phyloP scores from a whole-genome alignment of 768 basidiomycete species.

The Suillus sp. region DNA sequence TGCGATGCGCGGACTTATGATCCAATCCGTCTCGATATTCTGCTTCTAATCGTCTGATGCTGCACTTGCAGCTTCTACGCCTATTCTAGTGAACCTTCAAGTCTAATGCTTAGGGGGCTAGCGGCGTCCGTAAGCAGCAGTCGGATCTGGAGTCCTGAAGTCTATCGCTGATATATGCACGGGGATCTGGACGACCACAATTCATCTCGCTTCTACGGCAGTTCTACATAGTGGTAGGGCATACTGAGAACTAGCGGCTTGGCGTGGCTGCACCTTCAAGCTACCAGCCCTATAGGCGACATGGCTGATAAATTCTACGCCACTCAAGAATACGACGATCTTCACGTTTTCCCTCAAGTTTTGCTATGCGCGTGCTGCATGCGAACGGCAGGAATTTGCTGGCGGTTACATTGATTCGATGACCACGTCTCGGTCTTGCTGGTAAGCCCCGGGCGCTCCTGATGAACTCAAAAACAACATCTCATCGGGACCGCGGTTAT shows the following conservation, averaged over 20 bases:
- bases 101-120: background rate
- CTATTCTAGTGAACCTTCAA: background rate
- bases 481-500: background rate
- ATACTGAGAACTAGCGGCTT: background rate
- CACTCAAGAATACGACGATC: background rate
- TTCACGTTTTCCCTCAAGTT: background rate
- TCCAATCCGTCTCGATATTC: background rate
- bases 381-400: background rate
- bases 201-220: background rate
- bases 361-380: background rate
- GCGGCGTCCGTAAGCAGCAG: background rate
- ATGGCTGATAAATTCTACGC: background rate
- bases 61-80: background rate
- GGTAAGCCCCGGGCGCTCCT: background rate
- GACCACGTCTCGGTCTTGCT: background rate
- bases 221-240: background rate
- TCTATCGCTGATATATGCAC: background rate
- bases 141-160: background rate
- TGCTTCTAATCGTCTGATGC: background rate
- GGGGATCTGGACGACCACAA: background rate
- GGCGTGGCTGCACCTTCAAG: background rate
- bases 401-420: background rate
- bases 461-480: background rate
- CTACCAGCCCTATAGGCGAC: background rate
- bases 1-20: background rate